Conservation (phyloP, 1,139 yeast genomes). For the Blastobotrys raffinosifermentans region DNA sequence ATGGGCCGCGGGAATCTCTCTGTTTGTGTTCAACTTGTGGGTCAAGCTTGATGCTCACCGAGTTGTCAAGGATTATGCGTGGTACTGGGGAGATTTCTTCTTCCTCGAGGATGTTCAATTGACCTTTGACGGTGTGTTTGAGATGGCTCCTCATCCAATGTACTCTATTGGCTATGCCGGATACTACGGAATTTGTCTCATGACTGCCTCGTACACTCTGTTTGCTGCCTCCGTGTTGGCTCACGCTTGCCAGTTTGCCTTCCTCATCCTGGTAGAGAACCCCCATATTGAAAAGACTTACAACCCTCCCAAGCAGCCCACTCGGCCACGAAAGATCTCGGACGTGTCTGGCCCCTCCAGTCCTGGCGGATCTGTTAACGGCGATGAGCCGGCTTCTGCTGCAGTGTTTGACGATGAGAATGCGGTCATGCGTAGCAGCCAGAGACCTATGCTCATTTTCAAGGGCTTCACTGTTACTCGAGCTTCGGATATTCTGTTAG, state of each 20-base stretch:
- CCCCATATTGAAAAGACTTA: slow-evolving; percentile 87
- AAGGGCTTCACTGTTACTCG: slow-evolving; percentile 60
- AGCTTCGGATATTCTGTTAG: slow-evolving; percentile 56
- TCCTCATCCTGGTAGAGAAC: slow-evolving; percentile 71
- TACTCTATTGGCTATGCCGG: slow-evolving; percentile 88
- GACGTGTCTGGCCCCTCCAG: no score
- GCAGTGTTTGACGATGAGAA: slow-evolving; percentile 9
- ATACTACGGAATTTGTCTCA: slow-evolving; percentile 76
- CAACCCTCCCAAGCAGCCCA: slow-evolving; percentile 32
- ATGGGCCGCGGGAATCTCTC: slow-evolving; percentile 38
- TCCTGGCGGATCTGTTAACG: slow-evolving; percentile 5
- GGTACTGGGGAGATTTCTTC: slow-evolving; percentile 97
- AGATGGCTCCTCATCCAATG: slow-evolving; percentile 92
- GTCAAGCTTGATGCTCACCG: slow-evolving; percentile 86
- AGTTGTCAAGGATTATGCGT: slow-evolving; percentile 84
- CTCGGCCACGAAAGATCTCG: slow-evolving; percentile 11
- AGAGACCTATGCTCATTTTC: slow-evolving; percentile 53
- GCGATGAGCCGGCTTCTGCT: slow-evolving; percentile 6
- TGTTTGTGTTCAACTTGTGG: slow-evolving; percentile 74
- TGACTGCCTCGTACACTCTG: slow-evolving; percentile 70
- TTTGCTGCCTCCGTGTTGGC: slow-evolving; percentile 68
- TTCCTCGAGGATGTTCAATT: slow-evolving; percentile 74
- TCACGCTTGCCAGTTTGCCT: slow-evolving; percentile 73
- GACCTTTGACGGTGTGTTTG: slow-evolving; percentile 86
- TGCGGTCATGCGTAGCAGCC: slow-evolving; percentile 14